Base-by-base conservation (phyloP, 2,329 filamentous ascomycete genomes). In the Eutypa lata region DNA sequence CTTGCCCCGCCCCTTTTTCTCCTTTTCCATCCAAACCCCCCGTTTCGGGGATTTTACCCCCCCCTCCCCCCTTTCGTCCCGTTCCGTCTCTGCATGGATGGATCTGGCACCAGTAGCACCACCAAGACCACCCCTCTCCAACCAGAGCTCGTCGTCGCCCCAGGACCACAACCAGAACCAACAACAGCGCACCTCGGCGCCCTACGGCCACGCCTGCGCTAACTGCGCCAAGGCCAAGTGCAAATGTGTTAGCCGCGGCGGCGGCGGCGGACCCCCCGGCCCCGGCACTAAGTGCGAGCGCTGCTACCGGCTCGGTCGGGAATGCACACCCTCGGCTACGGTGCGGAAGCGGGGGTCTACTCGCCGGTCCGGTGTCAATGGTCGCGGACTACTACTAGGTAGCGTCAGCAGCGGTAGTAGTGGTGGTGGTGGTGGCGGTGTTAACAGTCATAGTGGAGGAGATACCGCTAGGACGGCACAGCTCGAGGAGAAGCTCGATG, bases 201-300 rank as follows among this genome's bases (percentile, higher is more conserved):
- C 71, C 10, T 73, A 76, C 53, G 73, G 74, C 24, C 68, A 71
- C 33, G 69, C 74, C 7, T 76, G 74, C 49, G 57, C 64, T 43
- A 72, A 70, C 50, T 77, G 74, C 57, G 67, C 70, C 46, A 71
- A 70, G 46, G 73, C 74, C 33, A 77, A 76, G 52, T 74, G 74
- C 63, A 75, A 74, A 63, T 77, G 74, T 56, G 69, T 72, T 42
- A 63, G 66, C 19, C 53, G 60, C 3, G 59, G 52, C 13, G 67
- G 64, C 16, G 26, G 26, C 26, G 26, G 26, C 10, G 10, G 10
- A 10, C 26, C 26, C 10, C 26, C 45, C 10, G 48, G 42, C 24
- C 38, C 53, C 10, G 51, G 52, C 11, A 50, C 57, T 7, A 55
- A 47, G 10, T 73, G 71, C 52, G 71, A 73, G 48, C 72, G 75